Conservation (phyloP, 1,139 yeast species). For the Geotrichum phurueaensis region DNA sequence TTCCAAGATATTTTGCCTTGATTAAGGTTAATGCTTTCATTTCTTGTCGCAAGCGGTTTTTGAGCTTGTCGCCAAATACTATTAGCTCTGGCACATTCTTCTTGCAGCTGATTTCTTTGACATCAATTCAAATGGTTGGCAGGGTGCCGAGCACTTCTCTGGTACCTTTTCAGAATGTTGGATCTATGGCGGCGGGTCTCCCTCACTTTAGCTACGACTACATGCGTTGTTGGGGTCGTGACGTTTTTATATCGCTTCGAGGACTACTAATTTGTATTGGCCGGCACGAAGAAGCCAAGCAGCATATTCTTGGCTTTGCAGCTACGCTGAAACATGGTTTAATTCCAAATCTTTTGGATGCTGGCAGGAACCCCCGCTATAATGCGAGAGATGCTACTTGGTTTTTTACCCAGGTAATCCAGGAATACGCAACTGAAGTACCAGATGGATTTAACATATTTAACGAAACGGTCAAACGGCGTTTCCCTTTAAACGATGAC, state of each 20-base stretch:
- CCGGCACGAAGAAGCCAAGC: conserved; percentile 69
- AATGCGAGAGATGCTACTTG: conserved; percentile 97
- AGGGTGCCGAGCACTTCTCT: conserved; percentile 68
- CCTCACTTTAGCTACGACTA: conserved; percentile 88
- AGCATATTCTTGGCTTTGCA: conserved; percentile 82
- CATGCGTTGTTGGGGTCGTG: conserved; percentile 99
- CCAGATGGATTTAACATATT: conserved; percentile 67
- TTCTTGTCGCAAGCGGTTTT: conserved; percentile 65
- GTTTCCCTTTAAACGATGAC: conserved; percentile 87
- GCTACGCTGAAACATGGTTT: conserved; percentile 90
- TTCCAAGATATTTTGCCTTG: conserved; percentile 82
- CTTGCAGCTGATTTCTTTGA: conserved; percentile 71
- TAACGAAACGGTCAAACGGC: conserved; percentile 64
- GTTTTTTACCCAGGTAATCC: conserved; percentile 85
- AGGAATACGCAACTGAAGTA: conserved; percentile 63
- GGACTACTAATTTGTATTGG: conserved; percentile 78
- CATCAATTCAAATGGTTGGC: conserved; percentile 86
- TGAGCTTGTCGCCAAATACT: conserved; percentile 49
- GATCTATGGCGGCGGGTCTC: conserved; percentile 90
- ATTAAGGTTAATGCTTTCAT: conserved; percentile 76
- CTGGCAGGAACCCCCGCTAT: conserved; percentile 89
- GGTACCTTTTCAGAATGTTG: conserved; percentile 51
- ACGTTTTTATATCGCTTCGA: conserved; percentile 79
- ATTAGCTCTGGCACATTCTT: conserved; percentile 63
- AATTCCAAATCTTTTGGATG: conserved; percentile 87